Conservation (phyloP, 345 rosid genomes). For the Gossypium herbaceum region DNA sequence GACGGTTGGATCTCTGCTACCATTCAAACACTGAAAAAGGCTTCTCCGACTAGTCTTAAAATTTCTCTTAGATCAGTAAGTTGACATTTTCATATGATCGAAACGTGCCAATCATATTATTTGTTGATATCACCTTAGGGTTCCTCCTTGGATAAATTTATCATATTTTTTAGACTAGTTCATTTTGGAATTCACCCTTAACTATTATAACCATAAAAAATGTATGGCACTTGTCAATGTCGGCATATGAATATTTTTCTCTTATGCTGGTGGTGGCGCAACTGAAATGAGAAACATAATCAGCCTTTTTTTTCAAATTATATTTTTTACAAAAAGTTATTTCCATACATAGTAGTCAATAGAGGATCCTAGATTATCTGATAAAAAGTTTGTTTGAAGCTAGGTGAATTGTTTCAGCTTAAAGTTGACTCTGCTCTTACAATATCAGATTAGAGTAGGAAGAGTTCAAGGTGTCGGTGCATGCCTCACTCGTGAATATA, state of each 20-base stretch:
- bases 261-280: not conserved
- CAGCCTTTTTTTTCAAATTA: not conserved
- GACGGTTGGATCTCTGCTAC: slow-evolving; percentile 60
- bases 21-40: slow-evolving; percentile 54
- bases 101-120: not conserved
- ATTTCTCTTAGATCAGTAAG: slow-evolving; percentile 76
- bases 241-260: not conserved
- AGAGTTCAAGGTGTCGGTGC: slow-evolving; percentile 78
- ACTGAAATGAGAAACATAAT: not conserved
- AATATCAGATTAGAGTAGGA: slow-evolving; percentile 81
- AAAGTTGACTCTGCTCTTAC: slow-evolving; percentile 16
- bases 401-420: not conserved
- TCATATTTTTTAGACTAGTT: not conserved
- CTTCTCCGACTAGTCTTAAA: slow-evolving; percentile 89
- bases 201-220: not conserved
- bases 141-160: not conserved
- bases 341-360: not conserved
- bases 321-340: not conserved
- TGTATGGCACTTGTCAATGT: not conserved
- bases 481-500: slow-evolving; percentile 73
- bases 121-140: not conserved
- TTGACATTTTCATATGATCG: slow-evolving; percentile 12
- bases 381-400: slow-evolving; percentile 1
- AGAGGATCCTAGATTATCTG: slow-evolving; percentile 1
- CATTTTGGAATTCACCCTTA: not conserved